Conservation (phyloP, 2,329 filamentous ascomycete genomes). For the Acarospora socialis region DNA sequence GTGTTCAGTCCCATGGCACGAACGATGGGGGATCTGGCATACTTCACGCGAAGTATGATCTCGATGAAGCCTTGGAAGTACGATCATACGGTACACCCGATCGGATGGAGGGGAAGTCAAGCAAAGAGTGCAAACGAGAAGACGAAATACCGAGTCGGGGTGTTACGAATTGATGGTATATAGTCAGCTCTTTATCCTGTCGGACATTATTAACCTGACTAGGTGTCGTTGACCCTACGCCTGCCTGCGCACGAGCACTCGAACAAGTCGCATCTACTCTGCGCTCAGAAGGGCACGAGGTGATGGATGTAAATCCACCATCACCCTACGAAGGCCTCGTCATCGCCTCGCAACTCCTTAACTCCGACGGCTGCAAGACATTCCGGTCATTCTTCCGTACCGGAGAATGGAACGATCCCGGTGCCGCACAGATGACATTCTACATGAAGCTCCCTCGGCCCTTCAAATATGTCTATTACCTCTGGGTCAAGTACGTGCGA, state of each 20-base stretch:
- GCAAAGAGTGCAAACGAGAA: slow-evolving; percentile 46
- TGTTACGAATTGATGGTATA: slow-evolving; percentile 57
- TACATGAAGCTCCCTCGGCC: slow-evolving; percentile 60
- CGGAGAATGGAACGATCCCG: slow-evolving; percentile 67
- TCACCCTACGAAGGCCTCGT: slow-evolving; percentile 60
- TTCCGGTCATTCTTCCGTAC: slow-evolving; percentile 63
- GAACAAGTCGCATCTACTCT: slow-evolving; percentile 57
- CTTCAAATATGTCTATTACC: slow-evolving; percentile 72
- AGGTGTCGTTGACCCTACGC: slow-evolving; percentile 70
- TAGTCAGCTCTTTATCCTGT: slow-evolving; percentile 3
- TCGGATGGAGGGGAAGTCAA: slow-evolving; percentile 57
- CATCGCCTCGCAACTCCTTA: slow-evolving; percentile 67
- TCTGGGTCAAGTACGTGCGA: slow-evolving; percentile 75
- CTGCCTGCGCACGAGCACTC: slow-evolving; percentile 66
- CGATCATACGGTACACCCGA: slow-evolving; percentile 70
- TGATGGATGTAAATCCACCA: slow-evolving; percentile 52
- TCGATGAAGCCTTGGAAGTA: slow-evolving; percentile 79
- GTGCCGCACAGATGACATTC: slow-evolving; percentile 58
- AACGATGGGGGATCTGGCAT: slow-evolving; percentile 66
- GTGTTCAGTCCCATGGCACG: slow-evolving; percentile 89
- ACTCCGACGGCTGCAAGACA: slow-evolving; percentile 68
- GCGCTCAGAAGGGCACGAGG: slow-evolving; percentile 56
- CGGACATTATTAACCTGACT: slow-evolving; percentile 7
- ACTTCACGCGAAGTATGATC: slow-evolving; percentile 68
- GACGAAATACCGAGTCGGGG: slow-evolving; percentile 54